Evolutionary conservation across 1,284 basidiomycete genomes (phyloP).

Genomic region (Irpex sp.): DNA sequence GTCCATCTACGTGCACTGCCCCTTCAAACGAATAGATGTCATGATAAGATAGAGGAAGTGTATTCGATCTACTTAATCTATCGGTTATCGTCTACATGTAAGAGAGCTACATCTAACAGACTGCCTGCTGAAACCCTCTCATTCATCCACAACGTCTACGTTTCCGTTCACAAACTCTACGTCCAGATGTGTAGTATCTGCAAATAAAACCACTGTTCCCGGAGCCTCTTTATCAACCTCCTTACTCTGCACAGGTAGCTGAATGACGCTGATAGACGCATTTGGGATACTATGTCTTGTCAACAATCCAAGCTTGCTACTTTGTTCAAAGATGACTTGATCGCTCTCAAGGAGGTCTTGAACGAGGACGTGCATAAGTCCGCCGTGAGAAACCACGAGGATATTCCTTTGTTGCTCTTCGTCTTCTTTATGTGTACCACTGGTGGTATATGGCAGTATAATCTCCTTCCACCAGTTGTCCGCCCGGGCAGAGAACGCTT

Average conservation of each 20-base stretch:
- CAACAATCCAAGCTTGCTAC: constrained; percentile 45
- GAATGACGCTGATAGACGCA: constrained; percentile 68
- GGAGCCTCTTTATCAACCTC: constrained; percentile 41
- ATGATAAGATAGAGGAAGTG: too few relatives aligned
- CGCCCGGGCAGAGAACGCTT: constrained; percentile 54
- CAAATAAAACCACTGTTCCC: constrained; percentile 61
- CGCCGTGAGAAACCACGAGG: constrained; percentile 75
- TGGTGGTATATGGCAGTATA: constrained; percentile 40
- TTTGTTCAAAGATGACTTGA: constrained; percentile 44
- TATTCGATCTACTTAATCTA: too few relatives aligned
- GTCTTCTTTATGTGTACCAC: constrained; percentile 9
- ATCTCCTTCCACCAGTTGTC: constrained; percentile 67
- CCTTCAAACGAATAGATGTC: too few relatives aligned
- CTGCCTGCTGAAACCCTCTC: background rate
- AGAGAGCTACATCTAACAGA: too few relatives aligned
- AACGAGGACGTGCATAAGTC: constrained; percentile 63
- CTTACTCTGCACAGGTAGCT: constrained; percentile 30
- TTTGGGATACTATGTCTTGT: constrained; percentile 51
- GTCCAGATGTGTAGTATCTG: constrained; percentile 62
- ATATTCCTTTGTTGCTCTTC: constrained; percentile 45
- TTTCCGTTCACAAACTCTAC: constrained; percentile 49
- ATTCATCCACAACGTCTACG: constrained; percentile 49
- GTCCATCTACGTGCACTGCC: too few relatives aligned
- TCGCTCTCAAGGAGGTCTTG: constrained; percentile 50
- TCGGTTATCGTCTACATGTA: too few relatives aligned